A percentile compares a stretch with the other conserved stretches of the same genome.
Conservation (phyloP, 148 eudicot genomes). For the Fagopyrum homotropicum region DNA sequence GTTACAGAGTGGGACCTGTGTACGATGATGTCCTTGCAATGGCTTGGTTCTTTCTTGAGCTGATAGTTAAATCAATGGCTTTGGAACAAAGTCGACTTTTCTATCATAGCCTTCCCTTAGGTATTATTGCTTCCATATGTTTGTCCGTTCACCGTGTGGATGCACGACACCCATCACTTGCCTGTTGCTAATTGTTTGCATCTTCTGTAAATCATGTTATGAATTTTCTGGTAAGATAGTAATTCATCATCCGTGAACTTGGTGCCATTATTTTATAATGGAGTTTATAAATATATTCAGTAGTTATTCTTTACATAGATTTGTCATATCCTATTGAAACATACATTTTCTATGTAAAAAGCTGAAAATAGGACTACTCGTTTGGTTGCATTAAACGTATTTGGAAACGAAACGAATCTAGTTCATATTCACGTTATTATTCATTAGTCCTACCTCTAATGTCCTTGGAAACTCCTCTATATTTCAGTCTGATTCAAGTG, state of each 20-base stretch:
- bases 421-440: too few relatives aligned
- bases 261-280: neutral
- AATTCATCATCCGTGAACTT: neutral
- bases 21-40: conserved; percentile 97
- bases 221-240: neutral
- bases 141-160: neutral
- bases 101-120: conserved; percentile 80
- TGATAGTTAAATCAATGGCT: conserved; percentile 96
- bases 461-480: too few relatives aligned
- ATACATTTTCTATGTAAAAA: neutral
- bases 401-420: too few relatives aligned
- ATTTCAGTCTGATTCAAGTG: too few relatives aligned
- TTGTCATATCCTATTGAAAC: neutral
- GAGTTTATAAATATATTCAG: neutral
- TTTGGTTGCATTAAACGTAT: too few relatives aligned
- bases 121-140: conserved; percentile 28
- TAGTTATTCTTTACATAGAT: neutral
- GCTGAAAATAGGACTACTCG: neutral
- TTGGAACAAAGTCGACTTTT: conserved; percentile 90
- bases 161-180: neutral
- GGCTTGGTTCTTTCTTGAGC: conserved; percentile 99
- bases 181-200: neutral
- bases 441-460: too few relatives aligned
- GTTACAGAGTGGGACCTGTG: conserved; percentile 96
- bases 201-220: neutral